phyloP scores from a whole-genome alignment of 306 rosid genomes.

The Sindora glabra region DNA sequence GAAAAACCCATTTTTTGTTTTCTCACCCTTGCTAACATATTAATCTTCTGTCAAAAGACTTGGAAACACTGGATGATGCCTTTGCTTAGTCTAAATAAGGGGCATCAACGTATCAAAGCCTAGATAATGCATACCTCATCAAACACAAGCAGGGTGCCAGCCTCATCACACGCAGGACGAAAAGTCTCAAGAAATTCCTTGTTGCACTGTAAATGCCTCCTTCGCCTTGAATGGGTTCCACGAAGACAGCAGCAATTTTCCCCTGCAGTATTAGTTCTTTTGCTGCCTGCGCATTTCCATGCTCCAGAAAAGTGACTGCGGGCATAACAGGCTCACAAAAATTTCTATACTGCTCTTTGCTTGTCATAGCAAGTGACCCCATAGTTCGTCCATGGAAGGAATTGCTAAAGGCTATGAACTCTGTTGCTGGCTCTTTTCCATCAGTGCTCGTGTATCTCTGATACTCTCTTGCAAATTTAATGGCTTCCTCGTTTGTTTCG shows the following conservation, averaged over 20 bases:
- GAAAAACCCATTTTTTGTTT: no score
- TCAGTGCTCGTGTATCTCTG: slow-evolving; percentile 49
- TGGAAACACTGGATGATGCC: not conserved
- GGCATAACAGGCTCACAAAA: slow-evolving; percentile 98
- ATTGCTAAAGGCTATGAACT: slow-evolving; percentile 73
- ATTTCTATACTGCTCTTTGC: slow-evolving; percentile 78
- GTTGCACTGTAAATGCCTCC: slow-evolving; percentile 87
- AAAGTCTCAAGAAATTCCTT: slow-evolving; percentile 68
- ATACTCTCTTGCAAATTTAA: slow-evolving; percentile 82
- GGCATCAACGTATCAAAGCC: not conserved
- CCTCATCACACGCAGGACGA: slow-evolving; percentile 69
- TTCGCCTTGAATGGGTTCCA: slow-evolving; percentile 96
- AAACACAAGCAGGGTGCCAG: slow-evolving; percentile 73
- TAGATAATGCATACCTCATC: slow-evolving; percentile 61
- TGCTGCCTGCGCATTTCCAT: slow-evolving; percentile 68
- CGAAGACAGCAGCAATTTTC: slow-evolving; percentile 77
- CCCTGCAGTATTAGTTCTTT: slow-evolving; percentile 46
- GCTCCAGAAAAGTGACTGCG: slow-evolving; percentile 77
- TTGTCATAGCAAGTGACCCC: slow-evolving; percentile 94
- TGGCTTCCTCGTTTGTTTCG: slow-evolving; percentile 92
- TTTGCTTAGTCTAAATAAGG: not conserved
- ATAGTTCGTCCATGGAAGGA: slow-evolving; percentile 91
- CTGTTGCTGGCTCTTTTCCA: slow-evolving; percentile 45
- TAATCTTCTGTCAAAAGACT: not conserved
- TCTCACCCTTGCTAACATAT: not conserved